Conservation (phyloP, 768 basidiomycete species). For the Collybiopsis confluens region DNA sequence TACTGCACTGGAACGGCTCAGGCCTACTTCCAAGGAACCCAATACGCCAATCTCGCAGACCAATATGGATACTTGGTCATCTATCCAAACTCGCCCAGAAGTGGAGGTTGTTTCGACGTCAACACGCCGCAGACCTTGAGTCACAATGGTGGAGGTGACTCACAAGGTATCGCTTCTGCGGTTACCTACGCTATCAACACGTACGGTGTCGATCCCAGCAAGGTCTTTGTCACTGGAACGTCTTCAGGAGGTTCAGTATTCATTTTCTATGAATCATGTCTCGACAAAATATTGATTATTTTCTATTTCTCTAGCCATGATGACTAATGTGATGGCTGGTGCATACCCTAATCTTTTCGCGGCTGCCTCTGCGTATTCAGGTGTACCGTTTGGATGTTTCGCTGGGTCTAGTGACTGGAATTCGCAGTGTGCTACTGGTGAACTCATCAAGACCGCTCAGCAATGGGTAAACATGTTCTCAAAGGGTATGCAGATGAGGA, state of each 20-base stretch:
- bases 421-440: constrained; percentile 39
- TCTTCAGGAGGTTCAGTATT: too few relatives aligned
- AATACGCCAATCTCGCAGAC: constrained; percentile 48
- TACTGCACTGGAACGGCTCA: constrained; percentile 49
- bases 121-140: constrained; percentile 45
- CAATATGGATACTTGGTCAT: constrained; percentile 47
- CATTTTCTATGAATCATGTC: too few relatives aligned
- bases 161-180: constrained; percentile 43
- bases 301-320: constrained; percentile 47
- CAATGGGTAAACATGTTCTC: constrained; percentile 36
- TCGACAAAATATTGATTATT: too few relatives aligned
- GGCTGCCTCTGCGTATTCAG: constrained; percentile 45
- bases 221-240: too few relatives aligned
- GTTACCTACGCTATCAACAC: constrained; percentile 44
- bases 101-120: constrained; percentile 53
- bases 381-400: constrained; percentile 54
- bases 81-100: constrained; percentile 39
- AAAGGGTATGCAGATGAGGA: not conserved
- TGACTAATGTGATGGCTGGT: constrained; percentile 52
- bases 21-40: constrained; percentile 45
- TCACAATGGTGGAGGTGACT: constrained; percentile 54
- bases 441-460: constrained; percentile 37
- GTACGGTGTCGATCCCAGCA: too few relatives aligned
- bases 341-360: constrained; percentile 50
- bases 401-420: constrained; percentile 46